Conservation (phyloP, 768 basidiomycete species). For the Terana coerulea region DNA sequence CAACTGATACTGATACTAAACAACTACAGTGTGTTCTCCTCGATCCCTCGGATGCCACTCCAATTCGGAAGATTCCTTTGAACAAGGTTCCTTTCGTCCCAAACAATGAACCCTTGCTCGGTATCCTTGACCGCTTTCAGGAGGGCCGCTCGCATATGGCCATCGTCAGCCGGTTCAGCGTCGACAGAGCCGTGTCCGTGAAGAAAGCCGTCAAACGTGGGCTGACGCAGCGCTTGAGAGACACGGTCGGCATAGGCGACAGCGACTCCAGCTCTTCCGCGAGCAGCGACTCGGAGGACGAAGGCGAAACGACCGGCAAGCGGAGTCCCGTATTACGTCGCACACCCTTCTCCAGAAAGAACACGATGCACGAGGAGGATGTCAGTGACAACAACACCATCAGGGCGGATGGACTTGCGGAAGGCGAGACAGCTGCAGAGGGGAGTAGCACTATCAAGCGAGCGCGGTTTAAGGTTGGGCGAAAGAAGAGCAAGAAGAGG, state of each 20-base stretch:
- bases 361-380: slow-evolving; percentile 9
- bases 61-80: slow-evolving; percentile 77
- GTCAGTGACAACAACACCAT: slow-evolving; percentile 24
- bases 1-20: not conserved
- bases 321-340: slow-evolving; percentile 4
- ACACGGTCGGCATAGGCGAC: slow-evolving; percentile 68
- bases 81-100: slow-evolving; percentile 87
- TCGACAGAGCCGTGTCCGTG: slow-evolving; percentile 58
- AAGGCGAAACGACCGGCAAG: not conserved
- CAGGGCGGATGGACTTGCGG: slow-evolving; percentile 14
- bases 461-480: slow-evolving; percentile 18
- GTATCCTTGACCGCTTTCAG: slow-evolving; percentile 85
- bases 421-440: slow-evolving; percentile 14
- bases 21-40: slow-evolving; percentile 61
- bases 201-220: slow-evolving; percentile 82
- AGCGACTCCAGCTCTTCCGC: slow-evolving; percentile 31
- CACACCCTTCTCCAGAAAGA: slow-evolving; percentile 12
- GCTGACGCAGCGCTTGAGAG: slow-evolving; percentile 72
- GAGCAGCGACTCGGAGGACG: slow-evolving; percentile 5
- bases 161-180: slow-evolving; percentile 51
- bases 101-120: slow-evolving; percentile 78
- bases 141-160: slow-evolving; percentile 92
- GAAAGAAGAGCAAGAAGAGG: slow-evolving; percentile 18
- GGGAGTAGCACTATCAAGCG: slow-evolving; percentile 11
- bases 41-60: slow-evolving; percentile 80